These are phyloP conservation scores for Prunus campanulata DNA, from an alignment of 306 rosid species.

Conservation along the genomic window DNA sequence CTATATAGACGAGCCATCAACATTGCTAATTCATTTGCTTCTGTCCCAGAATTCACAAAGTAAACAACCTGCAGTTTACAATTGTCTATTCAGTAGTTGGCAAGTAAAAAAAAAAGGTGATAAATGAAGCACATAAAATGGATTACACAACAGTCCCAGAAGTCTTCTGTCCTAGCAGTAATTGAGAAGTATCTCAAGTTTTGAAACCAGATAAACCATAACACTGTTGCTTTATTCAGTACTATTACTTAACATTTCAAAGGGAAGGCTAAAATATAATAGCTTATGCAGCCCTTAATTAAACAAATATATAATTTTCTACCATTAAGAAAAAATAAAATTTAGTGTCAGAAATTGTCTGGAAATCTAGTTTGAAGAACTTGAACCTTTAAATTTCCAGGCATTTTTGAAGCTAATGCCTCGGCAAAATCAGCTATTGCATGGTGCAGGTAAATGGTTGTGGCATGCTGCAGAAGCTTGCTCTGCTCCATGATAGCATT, in stretches of 20 bases:
- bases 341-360: background rate
- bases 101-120: background rate
- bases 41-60: constrained; percentile 91
- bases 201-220: background rate
- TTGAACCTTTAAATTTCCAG: constrained; percentile 73
- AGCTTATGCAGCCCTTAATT: background rate
- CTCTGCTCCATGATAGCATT: constrained; percentile 70
- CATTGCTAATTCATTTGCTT: constrained; percentile 92
- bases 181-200: background rate
- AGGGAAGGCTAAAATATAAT: background rate
- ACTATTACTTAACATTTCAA: background rate
- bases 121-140: background rate
- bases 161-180: background rate
- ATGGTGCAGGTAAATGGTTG: constrained; percentile 78
- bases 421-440: constrained; percentile 74
- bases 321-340: background rate
- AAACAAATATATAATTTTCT: background rate
- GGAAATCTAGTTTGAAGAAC: background rate
- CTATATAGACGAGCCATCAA: constrained; percentile 88
- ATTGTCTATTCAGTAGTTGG: background rate
- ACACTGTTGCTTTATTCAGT: background rate
- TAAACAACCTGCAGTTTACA: constrained; percentile 68
- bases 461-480: constrained; percentile 83
- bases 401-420: constrained; percentile 80
- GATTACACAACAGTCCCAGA: background rate